Conservation (phyloP, 2,329 filamentous ascomycete species). For the Fusarium sp. region DNA sequence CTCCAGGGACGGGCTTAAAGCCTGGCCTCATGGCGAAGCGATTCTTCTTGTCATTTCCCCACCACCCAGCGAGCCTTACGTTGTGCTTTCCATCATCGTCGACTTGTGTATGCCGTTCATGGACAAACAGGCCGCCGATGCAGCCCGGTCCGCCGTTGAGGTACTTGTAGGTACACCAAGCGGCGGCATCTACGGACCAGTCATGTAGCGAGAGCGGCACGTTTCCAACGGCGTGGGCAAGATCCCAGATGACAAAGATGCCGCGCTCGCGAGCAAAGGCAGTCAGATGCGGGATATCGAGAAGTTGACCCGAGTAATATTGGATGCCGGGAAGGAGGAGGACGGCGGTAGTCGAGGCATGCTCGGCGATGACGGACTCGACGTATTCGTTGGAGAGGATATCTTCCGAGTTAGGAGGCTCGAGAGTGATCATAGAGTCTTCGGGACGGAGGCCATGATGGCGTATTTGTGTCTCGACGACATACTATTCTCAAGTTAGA, state of each 20-base stretch:
- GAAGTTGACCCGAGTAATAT: conserved; percentile 87
- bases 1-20: conserved; percentile 80
- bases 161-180: conserved; percentile 93
- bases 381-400: conserved; percentile 76
- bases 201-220: conserved; percentile 80
- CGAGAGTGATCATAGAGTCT: conserved; percentile 77
- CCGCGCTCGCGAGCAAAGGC: conserved; percentile 75
- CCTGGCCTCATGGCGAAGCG: conserved; percentile 83
- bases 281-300: conserved; percentile 83
- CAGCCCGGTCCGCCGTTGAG: conserved; percentile 83
- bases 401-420: conserved; percentile 62
- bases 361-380: conserved; percentile 76
- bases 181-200: conserved; percentile 88
- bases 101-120: conserved; percentile 74
- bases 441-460: conserved; percentile 74
- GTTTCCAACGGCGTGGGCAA: conserved; percentile 85
- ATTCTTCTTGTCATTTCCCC: conserved; percentile 78
- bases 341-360: conserved; percentile 76
- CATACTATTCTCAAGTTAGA: conserved; percentile 66
- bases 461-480: conserved; percentile 80
- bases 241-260: conserved; percentile 82
- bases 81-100: conserved; percentile 60
- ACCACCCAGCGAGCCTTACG: conserved; percentile 81
- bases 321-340: conserved; percentile 85
- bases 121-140: conserved; percentile 82